Conservation (phyloP, 768 basidiomycete species). For the Rhodotorula babjevae region DNA sequence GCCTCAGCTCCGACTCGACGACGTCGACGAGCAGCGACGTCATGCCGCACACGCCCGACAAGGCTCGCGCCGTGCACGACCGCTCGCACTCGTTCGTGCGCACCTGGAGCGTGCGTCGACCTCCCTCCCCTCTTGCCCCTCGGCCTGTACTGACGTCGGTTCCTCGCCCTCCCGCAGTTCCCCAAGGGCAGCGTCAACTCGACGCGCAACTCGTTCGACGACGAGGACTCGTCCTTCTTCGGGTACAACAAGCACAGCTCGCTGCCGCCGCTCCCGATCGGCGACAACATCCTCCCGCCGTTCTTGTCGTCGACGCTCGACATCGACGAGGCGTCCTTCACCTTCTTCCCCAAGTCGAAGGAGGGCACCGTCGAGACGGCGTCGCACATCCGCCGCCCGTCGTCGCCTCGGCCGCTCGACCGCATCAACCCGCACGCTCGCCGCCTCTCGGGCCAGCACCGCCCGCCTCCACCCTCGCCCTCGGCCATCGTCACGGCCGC, state of each 20-base stretch:
- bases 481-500: slow-evolving; percentile 30
- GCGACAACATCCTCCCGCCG: slow-evolving; percentile 31
- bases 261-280: slow-evolving; percentile 34
- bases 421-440: slow-evolving; percentile 29
- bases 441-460: slow-evolving; percentile 31
- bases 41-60: slow-evolving; percentile 28
- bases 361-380: slow-evolving; percentile 13
- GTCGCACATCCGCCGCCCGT: slow-evolving; percentile 37
- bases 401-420: slow-evolving; percentile 34
- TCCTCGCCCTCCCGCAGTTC: no score
- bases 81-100: slow-evolving; percentile 38
- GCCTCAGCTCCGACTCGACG: slow-evolving; percentile 16
- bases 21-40: slow-evolving; percentile 27
- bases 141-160: not conserved
- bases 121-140: not conserved
- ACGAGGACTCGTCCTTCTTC: slow-evolving; percentile 36
- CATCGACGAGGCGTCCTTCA: slow-evolving; percentile 31
- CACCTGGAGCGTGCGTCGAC: slow-evolving; percentile 36
- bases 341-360: slow-evolving; percentile 6
- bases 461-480: slow-evolving; percentile 27
- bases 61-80: slow-evolving; percentile 19
- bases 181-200: slow-evolving; percentile 33
- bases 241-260: slow-evolving; percentile 40
- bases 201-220: slow-evolving; percentile 28
- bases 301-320: slow-evolving; percentile 36